phyloP scores from a whole-genome alignment of 176 grass and related monocot genomes.

The Typha latifolia region DNA sequence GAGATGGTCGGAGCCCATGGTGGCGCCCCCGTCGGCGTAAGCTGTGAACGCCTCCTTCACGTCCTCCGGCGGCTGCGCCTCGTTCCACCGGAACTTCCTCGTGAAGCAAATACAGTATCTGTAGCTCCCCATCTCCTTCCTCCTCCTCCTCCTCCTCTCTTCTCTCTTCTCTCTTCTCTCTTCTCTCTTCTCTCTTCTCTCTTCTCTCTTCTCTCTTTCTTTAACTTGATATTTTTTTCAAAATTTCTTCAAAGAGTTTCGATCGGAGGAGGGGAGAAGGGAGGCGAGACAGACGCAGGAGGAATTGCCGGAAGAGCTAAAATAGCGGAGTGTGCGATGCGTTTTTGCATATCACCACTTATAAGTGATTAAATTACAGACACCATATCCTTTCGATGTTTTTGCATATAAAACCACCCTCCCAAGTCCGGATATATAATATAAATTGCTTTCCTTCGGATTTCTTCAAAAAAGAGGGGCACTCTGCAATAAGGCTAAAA shows the following conservation, averaged over 20 bases:
- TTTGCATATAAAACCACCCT: no score
- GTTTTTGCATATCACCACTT: background rate
- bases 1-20: slow-evolving; percentile 61
- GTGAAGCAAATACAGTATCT: slow-evolving; percentile 86
- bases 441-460: no score
- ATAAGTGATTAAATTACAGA: background rate
- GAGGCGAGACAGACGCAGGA: no score
- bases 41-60: slow-evolving; percentile 43
- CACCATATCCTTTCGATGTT: background rate
- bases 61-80: slow-evolving; percentile 54
- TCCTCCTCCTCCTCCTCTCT: background rate
- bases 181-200: no score
- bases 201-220: background rate
- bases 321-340: no score
- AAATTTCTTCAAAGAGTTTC: slow-evolving; percentile 1
- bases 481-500: no score
- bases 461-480: no score
- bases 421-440: no score
- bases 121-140: slow-evolving; percentile 47
- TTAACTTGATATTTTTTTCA: background rate
- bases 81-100: slow-evolving; percentile 46
- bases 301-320: no score
- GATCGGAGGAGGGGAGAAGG: background rate
- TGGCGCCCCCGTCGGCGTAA: slow-evolving; percentile 35
- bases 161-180: background rate